Base-by-base conservation (phyloP, 345 rosid genomes). In the Gossypium anomalum region DNA sequence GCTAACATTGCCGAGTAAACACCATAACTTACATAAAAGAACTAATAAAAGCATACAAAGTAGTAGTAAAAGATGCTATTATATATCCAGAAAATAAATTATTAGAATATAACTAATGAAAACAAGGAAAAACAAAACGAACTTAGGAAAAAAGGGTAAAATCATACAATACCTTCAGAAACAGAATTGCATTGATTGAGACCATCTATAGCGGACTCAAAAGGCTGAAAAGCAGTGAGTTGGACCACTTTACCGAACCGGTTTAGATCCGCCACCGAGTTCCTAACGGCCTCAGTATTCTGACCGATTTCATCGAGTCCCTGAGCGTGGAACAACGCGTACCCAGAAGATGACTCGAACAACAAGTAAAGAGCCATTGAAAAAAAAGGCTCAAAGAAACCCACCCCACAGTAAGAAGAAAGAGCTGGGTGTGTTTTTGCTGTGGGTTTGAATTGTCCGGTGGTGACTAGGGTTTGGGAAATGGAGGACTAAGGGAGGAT, bases 281-380 rank as follows among this genome's bases (percentile, higher is more conserved):
- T 78, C 48, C 88, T 85, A 20, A 90, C 92, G 4, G 95, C 92
- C 74, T 88, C 95, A 0, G 89, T 86, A 80, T 87, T 84, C 73
- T 88, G 95, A 22, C 92, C 95, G 67, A 90, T 90, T 82, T 88
- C 90, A 70, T 90, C 92, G 70, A 90, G 80, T 0, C 95, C 88
- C 27, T 84, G 80, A 27, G 90, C 92, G 3, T 34, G 76, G 49
- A 90, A 81, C 67, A 90, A 82, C 13, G 89, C 74, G 78, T 85
- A 90, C 3, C 95, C 92, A 3, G 92, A 88, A 29, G 95, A 85
- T 16, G 95, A 78, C 83, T 90, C 95, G 79, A 80, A 81, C 12
- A 90, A 67, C n/a, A 88, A 72, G 75, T 85, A 85, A 14, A 86
- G 75, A 62, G 89, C 86, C 95, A 88, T 88, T 61, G 63, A 74